Conservation (phyloP, 1,139 yeast genomes). For the Groenewaldozyma sp. region DNA sequence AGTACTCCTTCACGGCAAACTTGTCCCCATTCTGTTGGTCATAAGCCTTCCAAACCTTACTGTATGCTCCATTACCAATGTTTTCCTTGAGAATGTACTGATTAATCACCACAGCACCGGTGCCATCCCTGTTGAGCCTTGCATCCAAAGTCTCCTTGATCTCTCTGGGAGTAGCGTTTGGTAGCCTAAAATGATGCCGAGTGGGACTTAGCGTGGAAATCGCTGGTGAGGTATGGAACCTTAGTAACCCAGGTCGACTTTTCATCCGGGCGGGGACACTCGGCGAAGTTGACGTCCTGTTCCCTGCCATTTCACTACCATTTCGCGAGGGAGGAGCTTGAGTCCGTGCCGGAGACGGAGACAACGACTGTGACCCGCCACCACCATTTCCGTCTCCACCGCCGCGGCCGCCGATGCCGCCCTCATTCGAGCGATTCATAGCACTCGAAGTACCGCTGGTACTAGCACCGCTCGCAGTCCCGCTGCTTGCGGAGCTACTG, state of each 20-base stretch:
- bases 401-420: no score
- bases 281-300: no score
- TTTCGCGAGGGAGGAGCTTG: no score
- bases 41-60: conserved; percentile 75
- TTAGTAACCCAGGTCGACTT: conserved; percentile 17
- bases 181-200: conserved; percentile 30
- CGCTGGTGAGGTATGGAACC: conserved; percentile 30
- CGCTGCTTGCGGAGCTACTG: no score
- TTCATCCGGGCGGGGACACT: background rate
- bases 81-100: conserved; percentile 53
- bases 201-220: conserved; percentile 27
- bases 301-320: no score
- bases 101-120: conserved; percentile 28
- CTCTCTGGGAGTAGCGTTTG: conserved; percentile 27
- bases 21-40: conserved; percentile 41
- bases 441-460: no score
- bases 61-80: conserved; percentile 85
- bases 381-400: no score
- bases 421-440: no score
- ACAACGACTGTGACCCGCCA: no score
- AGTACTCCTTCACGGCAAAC: conserved; percentile 64
- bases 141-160: conserved; percentile 34
- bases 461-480: no score
- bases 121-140: conserved; percentile 23
- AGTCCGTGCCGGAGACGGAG: no score